A percentile compares a stretch with the other conserved stretches of the same genome.
phyloP scores from a whole-genome alignment of 495 filamentous ascomycete species.

The Neurospora sp. region DNA sequence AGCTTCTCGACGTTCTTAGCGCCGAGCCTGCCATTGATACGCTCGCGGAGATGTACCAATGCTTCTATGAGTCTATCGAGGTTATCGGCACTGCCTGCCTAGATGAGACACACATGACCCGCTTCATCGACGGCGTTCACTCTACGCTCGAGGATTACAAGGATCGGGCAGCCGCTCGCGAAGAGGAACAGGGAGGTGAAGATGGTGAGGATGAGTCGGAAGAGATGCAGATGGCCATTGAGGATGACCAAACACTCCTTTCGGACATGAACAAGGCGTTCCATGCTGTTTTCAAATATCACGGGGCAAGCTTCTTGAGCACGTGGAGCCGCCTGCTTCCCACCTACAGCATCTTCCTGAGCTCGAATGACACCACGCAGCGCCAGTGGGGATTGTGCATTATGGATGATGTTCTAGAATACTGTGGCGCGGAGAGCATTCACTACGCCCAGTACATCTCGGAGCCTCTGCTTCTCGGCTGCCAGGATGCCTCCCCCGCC shows the following conservation, averaged over 20 bases:
- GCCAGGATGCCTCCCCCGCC: slow-evolving; percentile 73
- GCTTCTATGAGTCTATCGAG: slow-evolving; percentile 98
- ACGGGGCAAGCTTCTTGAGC: slow-evolving; percentile 71
- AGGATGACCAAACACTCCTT: slow-evolving; percentile 93
- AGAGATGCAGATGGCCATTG: slow-evolving; percentile 78
- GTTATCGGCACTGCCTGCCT: slow-evolving; percentile 80
- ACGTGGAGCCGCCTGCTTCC: slow-evolving; percentile 74
- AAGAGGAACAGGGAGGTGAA: slow-evolving; percentile 50
- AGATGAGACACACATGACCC: slow-evolving; percentile 62
- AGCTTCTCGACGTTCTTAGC: slow-evolving; percentile 87
- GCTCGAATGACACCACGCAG: slow-evolving; percentile 77
- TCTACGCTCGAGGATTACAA: slow-evolving; percentile 88
- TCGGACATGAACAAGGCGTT: slow-evolving; percentile 99
- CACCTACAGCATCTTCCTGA: slow-evolving; percentile 80
- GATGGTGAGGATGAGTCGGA: slow-evolving; percentile 68
- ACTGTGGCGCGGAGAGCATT: slow-evolving; percentile 78
- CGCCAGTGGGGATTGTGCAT: slow-evolving; percentile 98
- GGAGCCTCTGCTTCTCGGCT: slow-evolving; percentile 70
- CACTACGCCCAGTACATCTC: slow-evolving; percentile 76
- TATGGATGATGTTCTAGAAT: slow-evolving; percentile 96
- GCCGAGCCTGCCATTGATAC: slow-evolving; percentile 94
- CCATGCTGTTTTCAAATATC: slow-evolving; percentile 97
- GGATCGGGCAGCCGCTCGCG: slow-evolving; percentile 64
- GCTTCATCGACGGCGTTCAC: slow-evolving; percentile 75
- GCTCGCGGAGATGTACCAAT: slow-evolving; percentile 98